Evolutionary conservation across 1,284 basidiomycete genomes (phyloP).

Genomic region (Fistulinella cinereoalba): DNA sequence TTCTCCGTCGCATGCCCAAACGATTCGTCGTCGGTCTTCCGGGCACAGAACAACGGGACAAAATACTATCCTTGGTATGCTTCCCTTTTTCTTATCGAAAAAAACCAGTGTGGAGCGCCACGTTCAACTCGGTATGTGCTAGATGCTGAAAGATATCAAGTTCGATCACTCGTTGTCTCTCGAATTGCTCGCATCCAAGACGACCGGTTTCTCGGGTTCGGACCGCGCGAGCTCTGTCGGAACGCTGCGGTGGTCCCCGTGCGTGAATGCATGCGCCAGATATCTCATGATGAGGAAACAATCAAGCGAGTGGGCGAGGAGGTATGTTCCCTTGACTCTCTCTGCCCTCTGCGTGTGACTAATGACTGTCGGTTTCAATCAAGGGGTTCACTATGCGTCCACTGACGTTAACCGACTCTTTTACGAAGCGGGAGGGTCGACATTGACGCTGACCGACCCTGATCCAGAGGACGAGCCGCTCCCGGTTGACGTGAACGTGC

Average conservation of each 20-base stretch:
- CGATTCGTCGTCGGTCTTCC: slow-evolving; percentile 92
- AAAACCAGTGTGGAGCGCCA: background rate
- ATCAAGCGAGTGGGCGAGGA: slow-evolving; percentile 54
- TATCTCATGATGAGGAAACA: slow-evolving; percentile 50
- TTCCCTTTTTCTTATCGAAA: slow-evolving; percentile 16
- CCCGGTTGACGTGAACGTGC: slow-evolving; percentile 6
- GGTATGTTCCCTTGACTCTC: slow-evolving; percentile 36
- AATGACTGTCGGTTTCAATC: background rate
- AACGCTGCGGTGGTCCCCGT: slow-evolving; percentile 92
- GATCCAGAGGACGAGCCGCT: slow-evolving; percentile 32
- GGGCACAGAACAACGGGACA: slow-evolving; percentile 75
- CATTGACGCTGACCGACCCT: slow-evolving; percentile 26
- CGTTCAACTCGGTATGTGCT: background rate
- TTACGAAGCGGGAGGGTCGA: slow-evolving; percentile 54
- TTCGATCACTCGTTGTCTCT: slow-evolving; percentile 69
- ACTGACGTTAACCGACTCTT: slow-evolving; percentile 69
- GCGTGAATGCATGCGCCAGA: slow-evolving; percentile 76
- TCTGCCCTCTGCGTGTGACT: background rate
- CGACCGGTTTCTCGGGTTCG: slow-evolving; percentile 84
- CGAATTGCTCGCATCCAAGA: slow-evolving; percentile 63
- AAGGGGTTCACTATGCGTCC: slow-evolving; percentile 78
- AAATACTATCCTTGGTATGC: slow-evolving; percentile 83
- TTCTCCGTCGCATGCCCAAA: slow-evolving; percentile 95
- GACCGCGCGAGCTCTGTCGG: slow-evolving; percentile 92
- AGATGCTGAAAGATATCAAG: slow-evolving; percentile 85